These are phyloP conservation scores for Ceratocystis lukuohia DNA, from an alignment of 2,329 filamentous ascomycete species.

Conservation along the genomic window DNA sequence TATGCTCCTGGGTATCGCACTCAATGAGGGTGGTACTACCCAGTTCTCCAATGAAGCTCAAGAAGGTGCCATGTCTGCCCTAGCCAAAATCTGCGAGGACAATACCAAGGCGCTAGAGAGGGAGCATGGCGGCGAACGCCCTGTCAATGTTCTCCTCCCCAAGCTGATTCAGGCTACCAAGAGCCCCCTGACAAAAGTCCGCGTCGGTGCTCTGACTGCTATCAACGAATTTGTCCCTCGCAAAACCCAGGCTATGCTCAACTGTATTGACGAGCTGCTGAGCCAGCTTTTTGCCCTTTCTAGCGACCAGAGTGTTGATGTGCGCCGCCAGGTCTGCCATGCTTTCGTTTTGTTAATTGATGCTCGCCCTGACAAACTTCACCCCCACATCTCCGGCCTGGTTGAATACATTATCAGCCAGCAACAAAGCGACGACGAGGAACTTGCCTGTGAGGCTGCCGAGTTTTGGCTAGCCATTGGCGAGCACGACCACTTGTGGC, in stretches of 20 bases:
- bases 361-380: conserved; percentile 75
- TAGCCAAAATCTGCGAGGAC: conserved; percentile 95
- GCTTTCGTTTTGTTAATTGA: conserved; percentile 88
- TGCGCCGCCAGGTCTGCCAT: conserved; percentile 84
- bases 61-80: conserved; percentile 84
- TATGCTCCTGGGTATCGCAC: conserved; percentile 65
- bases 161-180: conserved; percentile 80
- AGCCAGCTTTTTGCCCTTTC: conserved; percentile 72
- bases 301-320: conserved; percentile 62
- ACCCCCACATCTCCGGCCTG: conserved; percentile 73
- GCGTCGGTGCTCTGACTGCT: conserved; percentile 63
- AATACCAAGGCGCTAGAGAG: conserved; percentile 75
- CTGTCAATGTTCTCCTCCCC: conserved; percentile 76
- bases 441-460: conserved; percentile 83
- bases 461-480: conserved; percentile 96
- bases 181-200: conserved; percentile 61
- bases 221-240: conserved; percentile 87
- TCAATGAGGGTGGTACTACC: conserved; percentile 47
- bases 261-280: conserved; percentile 68
- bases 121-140: conserved; percentile 77
- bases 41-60: conserved; percentile 59
- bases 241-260: conserved; percentile 68
- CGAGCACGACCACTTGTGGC: conserved; percentile 70
- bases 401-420: conserved; percentile 89
- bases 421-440: conserved; percentile 75